These are phyloP conservation scores for Xylaria sp. DNA, from an alignment of 2,329 filamentous ascomycete species.

Conservation along the genomic window DNA sequence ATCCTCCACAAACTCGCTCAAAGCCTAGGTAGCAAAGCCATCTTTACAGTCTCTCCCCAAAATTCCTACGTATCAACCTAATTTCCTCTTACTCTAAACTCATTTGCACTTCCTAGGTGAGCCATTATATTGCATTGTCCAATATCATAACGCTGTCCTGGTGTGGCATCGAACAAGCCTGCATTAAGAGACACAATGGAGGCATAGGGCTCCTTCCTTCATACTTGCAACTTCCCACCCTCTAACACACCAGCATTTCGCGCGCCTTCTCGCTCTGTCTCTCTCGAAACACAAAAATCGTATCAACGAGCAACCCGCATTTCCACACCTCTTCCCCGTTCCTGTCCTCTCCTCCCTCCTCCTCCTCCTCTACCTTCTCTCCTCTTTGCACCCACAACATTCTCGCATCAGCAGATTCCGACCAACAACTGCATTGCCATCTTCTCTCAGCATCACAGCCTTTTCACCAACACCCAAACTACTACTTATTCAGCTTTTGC, in stretches of 20 bases:
- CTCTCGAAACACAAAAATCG: not conserved
- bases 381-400: conserved; percentile 31
- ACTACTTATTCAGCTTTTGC: conserved; percentile 42
- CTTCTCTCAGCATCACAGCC: conserved; percentile 41
- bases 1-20: not conserved
- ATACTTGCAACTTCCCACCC: conserved; percentile 3
- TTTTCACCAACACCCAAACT: conserved; percentile 34
- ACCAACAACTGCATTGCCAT: conserved; percentile 41
- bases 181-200: not conserved
- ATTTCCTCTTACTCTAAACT: not conserved
- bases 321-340: conserved; percentile 14
- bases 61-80: not conserved
- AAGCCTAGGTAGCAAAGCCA: not conserved
- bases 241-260: not conserved
- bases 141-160: not conserved
- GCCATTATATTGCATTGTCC: not conserved
- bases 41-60: not conserved
- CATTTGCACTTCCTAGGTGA: conserved; percentile 7
- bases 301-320: conserved; percentile 12
- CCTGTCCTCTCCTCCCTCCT: conserved; percentile 20
- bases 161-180: not conserved
- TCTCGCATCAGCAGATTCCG: conserved; percentile 38
- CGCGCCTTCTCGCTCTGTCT: conserved; percentile 19
- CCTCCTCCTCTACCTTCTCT: no score
- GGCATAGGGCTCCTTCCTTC: conserved; percentile 22